Evolutionary conservation across 495 filamentous ascomycete species (phyloP).

Genomic region (Aspergillus carlsbadensis): DNA sequence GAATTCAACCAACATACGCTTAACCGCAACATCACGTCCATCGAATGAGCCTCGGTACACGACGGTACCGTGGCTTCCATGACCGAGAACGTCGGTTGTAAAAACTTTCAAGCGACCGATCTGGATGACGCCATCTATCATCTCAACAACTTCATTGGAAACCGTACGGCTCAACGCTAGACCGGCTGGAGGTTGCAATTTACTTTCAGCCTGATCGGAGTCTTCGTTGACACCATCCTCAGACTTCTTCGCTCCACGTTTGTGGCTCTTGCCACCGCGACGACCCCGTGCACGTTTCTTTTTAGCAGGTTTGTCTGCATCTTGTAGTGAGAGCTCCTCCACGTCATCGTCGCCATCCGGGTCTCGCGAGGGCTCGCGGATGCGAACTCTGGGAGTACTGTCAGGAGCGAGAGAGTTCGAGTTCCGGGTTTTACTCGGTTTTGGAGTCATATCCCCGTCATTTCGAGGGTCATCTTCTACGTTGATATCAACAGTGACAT

Average conservation of each 20-base stretch:
- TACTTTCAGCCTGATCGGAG: constrained; percentile 42
- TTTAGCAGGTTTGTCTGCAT: constrained; percentile 59
- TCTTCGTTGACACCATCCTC: constrained; percentile 44
- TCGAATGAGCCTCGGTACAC: constrained; percentile 86
- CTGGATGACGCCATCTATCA: constrained; percentile 55
- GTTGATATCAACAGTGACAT: constrained; percentile 37
- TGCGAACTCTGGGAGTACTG: constrained; percentile 36
- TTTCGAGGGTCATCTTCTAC: constrained; percentile 20
- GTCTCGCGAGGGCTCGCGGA: constrained; percentile 44
- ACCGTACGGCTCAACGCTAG: constrained; percentile 41
- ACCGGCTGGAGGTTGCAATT: constrained; percentile 45
- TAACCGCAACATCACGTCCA: constrained; percentile 90
- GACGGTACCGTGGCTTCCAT: constrained; percentile 81
- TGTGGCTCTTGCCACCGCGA: constrained; percentile 75
- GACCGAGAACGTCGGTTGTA: constrained; percentile 70
- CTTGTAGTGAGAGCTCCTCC: constrained; percentile 33
- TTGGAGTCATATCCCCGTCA: constrained; percentile 27
- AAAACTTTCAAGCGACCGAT: constrained; percentile 74
- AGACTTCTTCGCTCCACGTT: constrained; percentile 54
- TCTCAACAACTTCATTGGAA: constrained; percentile 40
- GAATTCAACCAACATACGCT: constrained; percentile 92
- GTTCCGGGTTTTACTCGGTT: constrained; percentile 24
- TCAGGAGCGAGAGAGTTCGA: constrained; percentile 20
- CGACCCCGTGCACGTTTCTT: constrained; percentile 81
- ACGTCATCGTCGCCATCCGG: constrained; percentile 40